A percentile compares a stretch with the other conserved stretches of the same genome.
These are phyloP conservation scores for Pyricularia grisea DNA, from an alignment of 2,329 filamentous ascomycete species.

Conservation along the genomic window DNA sequence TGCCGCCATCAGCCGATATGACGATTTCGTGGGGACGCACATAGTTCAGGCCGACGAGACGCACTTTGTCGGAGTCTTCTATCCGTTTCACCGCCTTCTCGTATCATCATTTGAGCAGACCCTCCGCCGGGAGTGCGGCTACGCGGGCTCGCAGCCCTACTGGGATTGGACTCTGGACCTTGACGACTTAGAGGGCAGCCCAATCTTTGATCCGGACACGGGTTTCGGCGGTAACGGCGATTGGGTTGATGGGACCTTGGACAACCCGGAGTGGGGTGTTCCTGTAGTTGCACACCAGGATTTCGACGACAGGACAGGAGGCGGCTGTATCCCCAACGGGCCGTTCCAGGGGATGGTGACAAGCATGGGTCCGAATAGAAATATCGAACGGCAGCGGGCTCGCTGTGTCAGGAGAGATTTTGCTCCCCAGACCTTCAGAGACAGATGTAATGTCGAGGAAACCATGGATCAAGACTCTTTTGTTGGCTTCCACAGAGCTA, in stretches of 20 bases:
- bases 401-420: constrained; percentile 5
- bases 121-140: constrained; percentile 23
- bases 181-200: constrained; percentile 34
- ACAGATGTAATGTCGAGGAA: neutral
- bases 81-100: constrained; percentile 22
- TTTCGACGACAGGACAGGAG: constrained; percentile 32
- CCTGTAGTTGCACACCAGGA: constrained; percentile 11
- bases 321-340: constrained; percentile 42
- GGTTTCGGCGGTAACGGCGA: constrained; percentile 38
- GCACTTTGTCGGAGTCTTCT: constrained; percentile 18
- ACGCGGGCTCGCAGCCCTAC: constrained; percentile 27
- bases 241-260: neutral
- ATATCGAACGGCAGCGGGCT: neutral
- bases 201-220: constrained; percentile 44
- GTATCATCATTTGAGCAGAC: constrained; percentile 20
- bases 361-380: constrained; percentile 16
- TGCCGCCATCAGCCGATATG: constrained; percentile 16
- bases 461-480: neutral
- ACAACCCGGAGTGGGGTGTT: neutral
- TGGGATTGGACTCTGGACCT: constrained; percentile 42
- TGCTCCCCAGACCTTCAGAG: neutral
- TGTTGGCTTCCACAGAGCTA: neutral
- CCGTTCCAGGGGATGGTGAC: constrained; percentile 33
- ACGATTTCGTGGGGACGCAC: constrained; percentile 20
- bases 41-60: constrained; percentile 14